A percentile compares a stretch with the other conserved stretches of the same genome.
These are phyloP conservation scores for Boletus huronensis DNA, from an alignment of 768 basidiomycete genomes.

Conservation along the genomic window DNA sequence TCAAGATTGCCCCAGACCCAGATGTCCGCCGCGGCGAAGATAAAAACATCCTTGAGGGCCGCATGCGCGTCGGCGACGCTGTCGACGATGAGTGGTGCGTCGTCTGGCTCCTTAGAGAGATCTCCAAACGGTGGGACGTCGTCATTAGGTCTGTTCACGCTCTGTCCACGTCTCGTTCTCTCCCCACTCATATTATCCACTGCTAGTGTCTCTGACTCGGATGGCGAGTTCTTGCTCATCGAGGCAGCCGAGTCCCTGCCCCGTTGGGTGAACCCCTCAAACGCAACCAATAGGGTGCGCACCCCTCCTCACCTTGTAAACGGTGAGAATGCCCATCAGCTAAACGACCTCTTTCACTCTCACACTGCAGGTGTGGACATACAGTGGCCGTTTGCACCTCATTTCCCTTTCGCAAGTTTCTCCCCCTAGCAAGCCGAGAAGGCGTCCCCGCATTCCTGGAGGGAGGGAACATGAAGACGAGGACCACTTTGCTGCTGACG, in stretches of 20 bases:
- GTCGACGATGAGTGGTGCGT: conserved; percentile 98
- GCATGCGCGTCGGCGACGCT: conserved; percentile 90
- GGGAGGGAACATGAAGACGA: conserved; percentile 51
- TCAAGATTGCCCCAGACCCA: conserved; percentile 56
- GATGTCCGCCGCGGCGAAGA: conserved; percentile 31
- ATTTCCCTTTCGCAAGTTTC: conserved; percentile 79
- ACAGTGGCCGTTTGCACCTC: conserved; percentile 78
- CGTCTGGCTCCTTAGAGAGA: conserved; percentile 82
- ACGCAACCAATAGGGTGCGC: conserved; percentile 90
- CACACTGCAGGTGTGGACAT: conserved; percentile 83
- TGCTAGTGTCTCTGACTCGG: conserved; percentile 67
- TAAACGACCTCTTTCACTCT: conserved; percentile 28
- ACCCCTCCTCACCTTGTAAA: conserved; percentile 21
- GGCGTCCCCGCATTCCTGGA: conserved; percentile 43
- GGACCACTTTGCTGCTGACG: conserved; percentile 36
- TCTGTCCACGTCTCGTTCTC: neutral
- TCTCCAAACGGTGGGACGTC: conserved; percentile 77
- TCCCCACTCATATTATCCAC: neutral
- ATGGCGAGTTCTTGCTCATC: conserved; percentile 94
- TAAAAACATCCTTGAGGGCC: conserved; percentile 70
- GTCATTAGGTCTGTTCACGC: conserved; percentile 62
- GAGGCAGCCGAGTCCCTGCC: conserved; percentile 92
- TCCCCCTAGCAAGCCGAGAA: conserved; percentile 52
- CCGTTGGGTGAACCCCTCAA: conserved; percentile 86
- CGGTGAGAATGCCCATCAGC: conserved; percentile 33